Percentiles rank a stretch among this genome's conserved stretches.
Conservation (phyloP, 2,329 filamentous ascomycete species). For the Calonectria leucothoes region DNA sequence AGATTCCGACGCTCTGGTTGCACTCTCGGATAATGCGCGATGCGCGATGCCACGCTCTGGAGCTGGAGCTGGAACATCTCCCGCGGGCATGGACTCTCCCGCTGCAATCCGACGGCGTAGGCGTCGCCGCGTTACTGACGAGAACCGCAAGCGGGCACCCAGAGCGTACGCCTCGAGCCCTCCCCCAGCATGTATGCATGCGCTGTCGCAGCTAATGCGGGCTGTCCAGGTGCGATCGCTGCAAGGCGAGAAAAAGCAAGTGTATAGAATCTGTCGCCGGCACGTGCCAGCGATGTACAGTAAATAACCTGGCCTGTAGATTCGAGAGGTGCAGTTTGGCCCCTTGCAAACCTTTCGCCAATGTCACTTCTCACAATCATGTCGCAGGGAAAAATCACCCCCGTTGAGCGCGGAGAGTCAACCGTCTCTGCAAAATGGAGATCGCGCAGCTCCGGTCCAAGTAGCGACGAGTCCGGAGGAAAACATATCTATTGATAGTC, state of each 20-base stretch:
- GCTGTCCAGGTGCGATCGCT: slow-evolving; percentile 42
- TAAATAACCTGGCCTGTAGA: slow-evolving; percentile 35
- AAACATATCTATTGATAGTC: slow-evolving; percentile 30
- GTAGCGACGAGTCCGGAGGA: slow-evolving; percentile 17
- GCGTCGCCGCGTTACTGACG: slow-evolving; percentile 43
- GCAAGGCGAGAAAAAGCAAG: slow-evolving; percentile 50
- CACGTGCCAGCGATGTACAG: slow-evolving; percentile 43
- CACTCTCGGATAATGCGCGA: neutral
- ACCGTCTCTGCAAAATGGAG: neutral
- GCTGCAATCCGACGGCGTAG: slow-evolving; percentile 23
- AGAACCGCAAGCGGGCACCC: slow-evolving; percentile 47
- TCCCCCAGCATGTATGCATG: neutral
- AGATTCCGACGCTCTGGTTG: slow-evolving; percentile 12
- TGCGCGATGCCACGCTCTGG: neutral
- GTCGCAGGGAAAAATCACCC: slow-evolving; percentile 18
- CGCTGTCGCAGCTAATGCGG: neutral
- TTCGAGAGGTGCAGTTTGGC: slow-evolving; percentile 26
- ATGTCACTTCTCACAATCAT: neutral
- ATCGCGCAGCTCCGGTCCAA: neutral
- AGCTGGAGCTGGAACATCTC: no score
- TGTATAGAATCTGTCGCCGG: slow-evolving; percentile 44
- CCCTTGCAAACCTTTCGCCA: neutral
- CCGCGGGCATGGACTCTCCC: slow-evolving; percentile 16
- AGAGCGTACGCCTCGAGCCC: slow-evolving; percentile 35
- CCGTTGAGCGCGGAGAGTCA: neutral